Evolutionary conservation across 257 asterid genomes (phyloP), one percentile per base, ranked within the genome.

Genomic region (Penstemon eatonii): DNA sequence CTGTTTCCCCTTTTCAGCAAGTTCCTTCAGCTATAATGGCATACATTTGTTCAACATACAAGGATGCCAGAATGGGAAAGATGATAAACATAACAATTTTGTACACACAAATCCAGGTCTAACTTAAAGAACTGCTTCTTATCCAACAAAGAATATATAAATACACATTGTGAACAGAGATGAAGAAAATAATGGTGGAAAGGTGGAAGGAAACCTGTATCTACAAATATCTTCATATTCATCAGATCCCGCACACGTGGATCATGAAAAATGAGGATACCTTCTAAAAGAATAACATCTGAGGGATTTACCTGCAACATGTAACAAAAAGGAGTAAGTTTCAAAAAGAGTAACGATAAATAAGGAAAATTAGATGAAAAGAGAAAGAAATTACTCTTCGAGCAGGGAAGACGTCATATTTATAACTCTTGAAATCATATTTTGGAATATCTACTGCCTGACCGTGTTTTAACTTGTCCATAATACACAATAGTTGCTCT

Each of bases 201-300:
- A 62, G 73, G 70, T 63, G 78, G 44, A 65, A 72, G 78, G 72
- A 71, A 81, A 94, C 98, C 99, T 89, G 96, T 81, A 84, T 94
- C 99, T 18, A 94, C 99, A 83, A 94, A 94, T 66, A 91, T 94
- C 85, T 91, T 94, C 99, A 94, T 94, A 66, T 85, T 94, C 97
- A 94, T 86, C 72, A 84, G 73, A 45, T 89, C 86, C 60, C 98
- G 87, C 62, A 94, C 95, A 8, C 98, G 91, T 7, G 82, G 88
- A 72, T 94, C 98, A 15, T 94, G 99, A 73, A 94, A 94, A 75
- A 94, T 84, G 79, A 94, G 96, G 79, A 94, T 94, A 66, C 99
- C 99, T 82, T 91, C 98, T 80, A 94, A 79, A 77, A 94, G 91
- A 71, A 94, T 94, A 68, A 94, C 99, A 56, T 94, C 99, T 3